A percentile compares a stretch with the other conserved stretches of the same genome.
Evolutionary conservation across 495 filamentous ascomycete genomes (phyloP).

Genomic region (Neurospora sublineolata): DNA sequence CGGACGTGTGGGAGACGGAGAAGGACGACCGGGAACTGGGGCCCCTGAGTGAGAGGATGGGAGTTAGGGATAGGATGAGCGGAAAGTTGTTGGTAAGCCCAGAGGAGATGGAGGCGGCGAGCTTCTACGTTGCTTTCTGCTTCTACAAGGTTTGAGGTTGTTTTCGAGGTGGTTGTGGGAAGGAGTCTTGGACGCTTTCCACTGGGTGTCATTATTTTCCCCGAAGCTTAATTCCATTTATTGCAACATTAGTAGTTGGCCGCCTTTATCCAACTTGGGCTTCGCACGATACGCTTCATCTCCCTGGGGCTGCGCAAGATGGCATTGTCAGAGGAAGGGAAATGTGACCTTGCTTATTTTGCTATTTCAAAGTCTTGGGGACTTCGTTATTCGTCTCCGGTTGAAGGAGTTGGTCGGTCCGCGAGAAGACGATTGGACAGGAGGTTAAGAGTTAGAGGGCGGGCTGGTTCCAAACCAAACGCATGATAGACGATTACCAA

Average conservation of each 20-base stretch:
- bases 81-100: slow-evolving; percentile 57
- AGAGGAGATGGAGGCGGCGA: slow-evolving; percentile 82
- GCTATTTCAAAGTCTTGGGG: neutral
- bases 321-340: neutral
- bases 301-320: neutral
- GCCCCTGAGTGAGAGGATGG: slow-evolving; percentile 84
- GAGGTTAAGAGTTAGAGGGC: neutral
- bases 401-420: neutral
- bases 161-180: neutral
- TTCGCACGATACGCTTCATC: neutral
- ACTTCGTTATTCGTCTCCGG: neutral
- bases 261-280: neutral
- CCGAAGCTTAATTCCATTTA: neutral
- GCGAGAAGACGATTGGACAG: neutral
- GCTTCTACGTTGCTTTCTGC: slow-evolving; percentile 85
- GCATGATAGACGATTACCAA: neutral
- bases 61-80: slow-evolving; percentile 60
- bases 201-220: neutral
- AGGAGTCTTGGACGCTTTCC: neutral
- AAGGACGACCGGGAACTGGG: slow-evolving; percentile 70
- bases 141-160: slow-evolving; percentile 71
- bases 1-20: slow-evolving; percentile 83
- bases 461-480: neutral
- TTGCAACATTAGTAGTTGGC: neutral
- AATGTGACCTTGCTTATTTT: neutral